These are phyloP conservation scores for Mortierella sp. DNA, from an alignment of 371 early-diverging fungal genomes.

Conservation along the genomic window DNA sequence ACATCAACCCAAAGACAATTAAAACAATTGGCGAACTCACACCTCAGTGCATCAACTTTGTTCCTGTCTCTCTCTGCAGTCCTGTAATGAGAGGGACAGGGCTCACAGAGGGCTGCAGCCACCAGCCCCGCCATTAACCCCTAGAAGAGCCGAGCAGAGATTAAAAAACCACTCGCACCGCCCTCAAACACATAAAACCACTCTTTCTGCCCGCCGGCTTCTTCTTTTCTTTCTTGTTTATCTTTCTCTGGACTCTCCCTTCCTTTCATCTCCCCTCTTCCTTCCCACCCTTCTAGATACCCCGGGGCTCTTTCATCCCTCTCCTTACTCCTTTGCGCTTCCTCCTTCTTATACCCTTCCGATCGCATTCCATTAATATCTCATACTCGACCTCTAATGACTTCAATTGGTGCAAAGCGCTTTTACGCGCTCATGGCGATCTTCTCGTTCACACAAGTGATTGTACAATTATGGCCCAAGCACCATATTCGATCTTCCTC, in stretches of 20 bases:
- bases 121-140: not conserved
- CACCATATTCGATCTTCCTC: constrained; percentile 5
- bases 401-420: constrained; percentile 19
- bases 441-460: constrained; percentile 34
- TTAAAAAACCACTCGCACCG: not conserved
- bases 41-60: constrained; percentile 12
- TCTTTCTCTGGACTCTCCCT: not conserved
- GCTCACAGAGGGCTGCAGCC: not conserved
- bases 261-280: not conserved
- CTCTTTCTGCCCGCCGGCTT: not conserved
- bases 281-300: not conserved
- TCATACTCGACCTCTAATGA: constrained; percentile 1
- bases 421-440: constrained; percentile 30
- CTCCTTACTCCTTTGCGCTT: not conserved
- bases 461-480: constrained; percentile 23
- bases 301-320: not conserved
- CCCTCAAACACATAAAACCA: constrained; percentile 6
- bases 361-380: not conserved
- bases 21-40: no score
- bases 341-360: not conserved
- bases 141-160: not conserved
- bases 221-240: not conserved
- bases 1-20: not conserved
- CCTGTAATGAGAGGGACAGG: not conserved
- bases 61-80: constrained; percentile 20